These are phyloP conservation scores for Globisporangium perplexum DNA, from an alignment of 352 stramenopile species.

Conservation along the genomic window DNA sequence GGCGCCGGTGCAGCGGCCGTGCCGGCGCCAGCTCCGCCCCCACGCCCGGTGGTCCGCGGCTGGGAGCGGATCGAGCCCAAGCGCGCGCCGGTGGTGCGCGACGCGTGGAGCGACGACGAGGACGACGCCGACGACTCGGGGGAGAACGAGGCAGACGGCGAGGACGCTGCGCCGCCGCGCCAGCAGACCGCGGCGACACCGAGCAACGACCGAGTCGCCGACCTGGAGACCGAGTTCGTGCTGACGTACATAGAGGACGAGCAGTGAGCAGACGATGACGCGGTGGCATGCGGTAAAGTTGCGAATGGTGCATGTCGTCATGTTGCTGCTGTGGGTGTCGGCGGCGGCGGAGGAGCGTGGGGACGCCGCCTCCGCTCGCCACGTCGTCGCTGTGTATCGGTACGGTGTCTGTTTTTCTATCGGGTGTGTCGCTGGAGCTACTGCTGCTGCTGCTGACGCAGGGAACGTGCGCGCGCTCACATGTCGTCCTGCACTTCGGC, in stretches of 20 bases:
- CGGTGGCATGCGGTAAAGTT: background rate
- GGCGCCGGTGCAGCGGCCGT: constrained; percentile 12
- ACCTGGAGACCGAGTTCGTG: constrained; percentile 10
- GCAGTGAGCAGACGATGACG: constrained; percentile 4
- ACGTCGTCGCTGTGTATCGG: background rate
- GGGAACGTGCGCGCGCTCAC: no score
- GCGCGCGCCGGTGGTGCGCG: constrained; percentile 32
- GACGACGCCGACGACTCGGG: constrained; percentile 5
- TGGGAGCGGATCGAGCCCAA: constrained; percentile 69
- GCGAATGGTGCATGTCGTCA: constrained; percentile 4
- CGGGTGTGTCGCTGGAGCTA: background rate
- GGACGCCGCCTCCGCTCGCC: background rate
- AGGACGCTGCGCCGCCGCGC: background rate
- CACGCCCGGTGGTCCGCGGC: constrained; percentile 27
- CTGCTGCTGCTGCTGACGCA: constrained; percentile 3
- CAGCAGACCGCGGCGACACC: constrained; percentile 10
- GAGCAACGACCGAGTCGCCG: constrained; percentile 4
- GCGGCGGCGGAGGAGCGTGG: background rate
- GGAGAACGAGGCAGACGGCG: background rate
- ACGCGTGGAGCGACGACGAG: constrained; percentile 82
- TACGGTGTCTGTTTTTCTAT: constrained; percentile 4
- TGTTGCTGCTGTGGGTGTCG: background rate
- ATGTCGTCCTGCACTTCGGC: constrained; percentile 14
- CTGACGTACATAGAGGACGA: constrained; percentile 20
- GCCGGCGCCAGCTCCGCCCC: constrained; percentile 11